A percentile compares a stretch with the other conserved stretches of the same genome.
Conservation (phyloP, 1,284 basidiomycete genomes). For the Cystobasidium sp. region DNA sequence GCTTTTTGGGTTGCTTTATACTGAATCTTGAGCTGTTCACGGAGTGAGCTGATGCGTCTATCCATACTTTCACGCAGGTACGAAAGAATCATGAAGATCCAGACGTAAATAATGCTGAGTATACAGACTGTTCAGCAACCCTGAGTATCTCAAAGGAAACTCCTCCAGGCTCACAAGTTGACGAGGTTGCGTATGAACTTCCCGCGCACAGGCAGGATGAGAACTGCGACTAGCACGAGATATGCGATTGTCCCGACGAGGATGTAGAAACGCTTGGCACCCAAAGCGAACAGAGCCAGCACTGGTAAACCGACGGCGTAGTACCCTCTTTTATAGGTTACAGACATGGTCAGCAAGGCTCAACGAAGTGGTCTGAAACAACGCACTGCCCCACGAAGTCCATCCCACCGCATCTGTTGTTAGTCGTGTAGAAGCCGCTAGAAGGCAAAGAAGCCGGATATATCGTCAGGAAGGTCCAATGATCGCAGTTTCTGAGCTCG, state of each 20-base stretch:
- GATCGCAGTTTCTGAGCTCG: not conserved
- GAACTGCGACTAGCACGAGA: constrained; percentile 65
- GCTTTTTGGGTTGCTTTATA: constrained; percentile 74
- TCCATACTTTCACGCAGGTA: constrained; percentile 62
- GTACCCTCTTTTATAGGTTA: not conserved
- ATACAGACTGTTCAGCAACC: not conserved
- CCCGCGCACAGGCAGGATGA: constrained; percentile 56
- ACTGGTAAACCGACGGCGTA: constrained; percentile 67
- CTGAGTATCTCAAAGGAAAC: constrained; percentile 21
- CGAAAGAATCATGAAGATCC: constrained; percentile 55
- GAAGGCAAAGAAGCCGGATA: not conserved
- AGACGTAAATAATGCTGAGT: constrained; percentile 66
- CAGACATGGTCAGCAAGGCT: not conserved
- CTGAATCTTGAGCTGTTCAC: constrained; percentile 69
- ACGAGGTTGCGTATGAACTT: constrained; percentile 29
- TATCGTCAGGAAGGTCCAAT: not conserved
- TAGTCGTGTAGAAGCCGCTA: constrained; percentile 12
- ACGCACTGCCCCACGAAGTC: constrained; percentile 23
- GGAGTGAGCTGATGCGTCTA: constrained; percentile 66
- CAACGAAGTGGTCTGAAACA: not conserved
- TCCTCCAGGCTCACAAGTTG: constrained; percentile 24
- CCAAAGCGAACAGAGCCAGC: constrained; percentile 75
- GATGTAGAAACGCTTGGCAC: constrained; percentile 70
- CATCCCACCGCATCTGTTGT: constrained; percentile 12
- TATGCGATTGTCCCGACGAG: constrained; percentile 64